A percentile compares a stretch with the other conserved stretches of the same genome.
phyloP scores from a whole-genome alignment of 805 yeast genomes.

The Starmerella gropengiesseri region DNA sequence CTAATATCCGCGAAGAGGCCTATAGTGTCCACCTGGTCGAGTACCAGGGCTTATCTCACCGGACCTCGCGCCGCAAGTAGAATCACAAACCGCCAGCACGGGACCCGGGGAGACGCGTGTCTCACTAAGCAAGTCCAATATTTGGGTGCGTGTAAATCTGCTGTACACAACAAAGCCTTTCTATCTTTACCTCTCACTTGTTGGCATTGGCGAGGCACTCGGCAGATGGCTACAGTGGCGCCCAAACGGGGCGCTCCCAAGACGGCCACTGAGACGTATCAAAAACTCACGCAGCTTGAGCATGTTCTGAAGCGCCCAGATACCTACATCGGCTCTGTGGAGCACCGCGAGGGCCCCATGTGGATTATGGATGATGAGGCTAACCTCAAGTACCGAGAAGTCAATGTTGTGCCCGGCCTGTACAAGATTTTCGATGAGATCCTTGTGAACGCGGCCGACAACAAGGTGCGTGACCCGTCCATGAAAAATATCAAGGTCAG shows the following conservation, averaged over 20 bases:
- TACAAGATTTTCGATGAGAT: conserved; percentile 96
- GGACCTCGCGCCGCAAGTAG: too few relatives aligned
- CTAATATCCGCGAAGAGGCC: too few relatives aligned
- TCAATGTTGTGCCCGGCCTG: conserved; percentile 85
- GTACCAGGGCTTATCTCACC: too few relatives aligned
- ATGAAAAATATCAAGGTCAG: conserved; percentile 82
- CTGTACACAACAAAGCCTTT: too few relatives aligned
- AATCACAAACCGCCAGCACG: background rate
- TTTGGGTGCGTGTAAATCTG: too few relatives aligned
- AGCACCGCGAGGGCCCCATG: conserved; percentile 62
- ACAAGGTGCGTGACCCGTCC: conserved; percentile 83
- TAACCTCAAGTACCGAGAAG: conserved; percentile 44
- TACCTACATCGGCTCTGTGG: conserved; percentile 93
- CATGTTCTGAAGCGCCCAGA: conserved; percentile 96
- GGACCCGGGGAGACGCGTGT: conserved; percentile 1
- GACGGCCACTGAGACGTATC: conserved; percentile 40
- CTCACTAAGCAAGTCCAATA: conserved; percentile 10
- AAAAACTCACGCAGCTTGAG: conserved; percentile 86
- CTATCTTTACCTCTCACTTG: background rate
- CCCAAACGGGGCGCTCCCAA: conserved; percentile 3
- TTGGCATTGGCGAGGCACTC: background rate
- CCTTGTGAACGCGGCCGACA: conserved; percentile 95
- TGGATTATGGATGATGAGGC: conserved; percentile 73
- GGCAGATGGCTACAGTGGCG: background rate
- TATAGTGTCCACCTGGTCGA: too few relatives aligned